phyloP scores from a whole-genome alignment of 2,329 filamentous ascomycete species.

The Diatrype stigma region DNA sequence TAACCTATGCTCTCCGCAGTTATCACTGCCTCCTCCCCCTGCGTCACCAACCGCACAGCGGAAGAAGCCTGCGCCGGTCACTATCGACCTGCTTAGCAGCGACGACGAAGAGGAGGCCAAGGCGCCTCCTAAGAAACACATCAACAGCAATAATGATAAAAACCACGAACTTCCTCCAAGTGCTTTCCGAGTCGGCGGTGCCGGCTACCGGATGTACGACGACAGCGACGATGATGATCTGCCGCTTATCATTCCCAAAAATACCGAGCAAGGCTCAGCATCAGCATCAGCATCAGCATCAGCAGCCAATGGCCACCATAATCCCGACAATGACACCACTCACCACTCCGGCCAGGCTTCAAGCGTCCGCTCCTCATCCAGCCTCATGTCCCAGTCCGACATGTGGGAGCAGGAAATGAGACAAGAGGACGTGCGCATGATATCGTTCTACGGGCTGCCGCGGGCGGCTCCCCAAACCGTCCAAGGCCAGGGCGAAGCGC shows the following conservation, averaged over 20 bases:
- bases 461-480: background rate
- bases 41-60: background rate
- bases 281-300: too few relatives aligned
- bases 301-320: background rate
- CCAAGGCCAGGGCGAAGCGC: background rate
- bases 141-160: background rate
- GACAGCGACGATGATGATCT: background rate
- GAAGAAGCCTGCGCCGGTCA: background rate
- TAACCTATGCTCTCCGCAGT: background rate
- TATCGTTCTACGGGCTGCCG: background rate
- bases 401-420: background rate
- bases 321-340: background rate
- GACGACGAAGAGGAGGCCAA: background rate
- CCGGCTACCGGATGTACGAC: background rate
- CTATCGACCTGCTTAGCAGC: background rate
- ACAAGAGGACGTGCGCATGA: too few relatives aligned
- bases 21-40: background rate
- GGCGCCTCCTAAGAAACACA: background rate
- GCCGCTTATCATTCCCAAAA: too few relatives aligned
- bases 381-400: too few relatives aligned
- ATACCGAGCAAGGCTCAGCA: too few relatives aligned
- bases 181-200: background rate
- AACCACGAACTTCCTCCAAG: background rate
- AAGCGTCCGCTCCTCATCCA: too few relatives aligned
- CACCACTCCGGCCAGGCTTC: too few relatives aligned